Base-by-base conservation (phyloP, 257 asterid species). In the Petunia axillaris region DNA sequence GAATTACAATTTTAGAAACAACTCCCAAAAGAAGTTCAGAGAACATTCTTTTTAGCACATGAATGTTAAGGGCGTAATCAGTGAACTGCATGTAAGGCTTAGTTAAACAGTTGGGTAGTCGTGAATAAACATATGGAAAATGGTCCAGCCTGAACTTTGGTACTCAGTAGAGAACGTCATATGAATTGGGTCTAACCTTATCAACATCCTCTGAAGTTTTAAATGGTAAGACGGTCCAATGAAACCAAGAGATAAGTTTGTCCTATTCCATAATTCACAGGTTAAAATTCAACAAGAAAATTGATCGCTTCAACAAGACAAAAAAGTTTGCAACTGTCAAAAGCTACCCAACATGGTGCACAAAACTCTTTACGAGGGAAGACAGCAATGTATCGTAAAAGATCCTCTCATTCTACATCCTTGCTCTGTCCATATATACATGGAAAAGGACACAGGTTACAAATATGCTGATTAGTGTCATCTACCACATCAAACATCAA, bases 401-500 rank as follows among this genome's bases (percentile, higher is more conserved):
- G 55, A 14, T 9, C 1, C 10, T 14, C 10, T 4, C 55, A 52
- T 52, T 52, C 10, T 52, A 11, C 14, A 9, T 52, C 55, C 55
- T 52, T 52, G 55, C 55, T 52, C 53, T 48, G 14, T 52, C 55
- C 59, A 50, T 14, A 73, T 50, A 73, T 50, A 73, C 44, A 13
- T 14, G 78, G 35, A 50, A 48, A 71, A 71, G 7, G 46, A 11
- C 14, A 73, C 8, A 71, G 5, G 43, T 71, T 71, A 48, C 52
- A 0, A 73, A 50, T 43, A 48, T 73, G 46, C 62, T 35, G 2
- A 50, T 50, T 54, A 35, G 37, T 71, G 48, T 9, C 44, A 5
- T 48, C 62, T 71, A 41, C 77, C 35, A 71, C 36, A 35, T 71
- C 71, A 13, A 64, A 4, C 71, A 60, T 93, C 88, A 94, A 80